These are phyloP conservation scores for Globisporangium recalcitrans DNA, from an alignment of 352 stramenopile genomes.

Conservation along the genomic window DNA sequence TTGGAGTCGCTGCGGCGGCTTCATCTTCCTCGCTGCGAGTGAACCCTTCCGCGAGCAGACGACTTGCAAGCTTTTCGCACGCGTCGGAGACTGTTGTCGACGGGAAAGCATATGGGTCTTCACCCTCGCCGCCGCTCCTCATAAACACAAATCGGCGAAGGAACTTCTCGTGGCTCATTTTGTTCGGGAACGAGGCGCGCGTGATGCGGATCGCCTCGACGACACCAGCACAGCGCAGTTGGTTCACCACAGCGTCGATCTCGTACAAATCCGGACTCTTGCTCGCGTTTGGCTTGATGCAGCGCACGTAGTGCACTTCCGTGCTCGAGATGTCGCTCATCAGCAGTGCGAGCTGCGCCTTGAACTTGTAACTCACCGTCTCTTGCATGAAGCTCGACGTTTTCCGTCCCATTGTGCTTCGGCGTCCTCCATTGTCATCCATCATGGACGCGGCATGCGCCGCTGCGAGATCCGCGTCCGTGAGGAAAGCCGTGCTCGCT, in stretches of 20 bases:
- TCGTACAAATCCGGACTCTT: slow-evolving; percentile 84
- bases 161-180: slow-evolving; percentile 91
- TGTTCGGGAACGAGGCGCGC: slow-evolving; percentile 88
- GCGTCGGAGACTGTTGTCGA: slow-evolving; percentile 55
- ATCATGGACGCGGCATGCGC: slow-evolving; percentile 45
- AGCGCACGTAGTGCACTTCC: slow-evolving; percentile 86
- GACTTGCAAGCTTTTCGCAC: slow-evolving; percentile 50
- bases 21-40: slow-evolving; percentile 25
- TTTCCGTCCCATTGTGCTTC: slow-evolving; percentile 49
- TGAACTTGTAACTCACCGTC: slow-evolving; percentile 89
- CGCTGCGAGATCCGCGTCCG: slow-evolving; percentile 52
- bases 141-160: slow-evolving; percentile 78
- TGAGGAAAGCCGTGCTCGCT: slow-evolving; percentile 45
- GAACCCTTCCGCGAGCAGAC: slow-evolving; percentile 48
- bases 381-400: slow-evolving; percentile 85
- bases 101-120: slow-evolving; percentile 13
- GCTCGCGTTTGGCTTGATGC: slow-evolving; percentile 88
- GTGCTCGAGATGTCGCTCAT: slow-evolving; percentile 87
- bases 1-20: slow-evolving; percentile 34
- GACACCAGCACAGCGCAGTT: slow-evolving; percentile 86
- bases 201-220: slow-evolving; percentile 90
- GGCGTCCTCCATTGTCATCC: slow-evolving; percentile 26
- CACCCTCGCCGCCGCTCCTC: slow-evolving; percentile 27
- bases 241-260: slow-evolving; percentile 75
- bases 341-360: slow-evolving; percentile 76